A percentile compares a stretch with the other conserved stretches of the same genome.
phyloP scores from a whole-genome alignment of 192 early-diverging fungal genomes.

The Podila minutissima region DNA sequence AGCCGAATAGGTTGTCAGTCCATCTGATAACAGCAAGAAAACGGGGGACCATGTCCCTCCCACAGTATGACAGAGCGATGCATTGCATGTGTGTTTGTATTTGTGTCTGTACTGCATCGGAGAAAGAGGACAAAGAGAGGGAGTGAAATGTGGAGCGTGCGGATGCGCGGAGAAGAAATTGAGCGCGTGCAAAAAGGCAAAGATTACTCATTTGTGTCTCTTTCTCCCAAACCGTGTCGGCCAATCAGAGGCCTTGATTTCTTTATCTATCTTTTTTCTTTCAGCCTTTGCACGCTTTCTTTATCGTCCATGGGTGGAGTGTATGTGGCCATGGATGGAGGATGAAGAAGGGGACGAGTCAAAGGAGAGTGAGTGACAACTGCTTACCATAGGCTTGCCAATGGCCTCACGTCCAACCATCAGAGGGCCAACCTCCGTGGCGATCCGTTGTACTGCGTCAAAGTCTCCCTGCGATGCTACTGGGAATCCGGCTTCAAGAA shows the following conservation, averaged over 20 bases:
- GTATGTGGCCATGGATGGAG: no score
- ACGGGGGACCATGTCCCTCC: no score
- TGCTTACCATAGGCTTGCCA: conserved; percentile 82
- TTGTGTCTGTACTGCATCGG: no score
- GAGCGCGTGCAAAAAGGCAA: not conserved
- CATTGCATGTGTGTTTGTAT: no score
- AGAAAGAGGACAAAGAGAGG: no score
- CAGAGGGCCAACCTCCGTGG: conserved; percentile 88
- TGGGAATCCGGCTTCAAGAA: conserved; percentile 97
- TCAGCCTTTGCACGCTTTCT: not conserved
- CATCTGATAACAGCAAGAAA: not conserved
- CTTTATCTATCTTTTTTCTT: conserved; percentile 22
- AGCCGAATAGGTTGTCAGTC: not conserved
- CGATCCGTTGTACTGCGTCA: conserved; percentile 93
- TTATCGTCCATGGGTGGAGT: no score
- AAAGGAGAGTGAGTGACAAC: not conserved
- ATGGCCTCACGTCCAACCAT: conserved; percentile 82
- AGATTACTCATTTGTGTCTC: conserved; percentile 32
- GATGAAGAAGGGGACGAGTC: not conserved
- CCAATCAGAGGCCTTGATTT: conserved; percentile 22
- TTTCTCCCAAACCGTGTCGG: not conserved
- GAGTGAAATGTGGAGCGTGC: not conserved
- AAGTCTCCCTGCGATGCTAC: conserved; percentile 95
- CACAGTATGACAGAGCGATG: no score
- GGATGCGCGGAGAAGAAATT: not conserved